Percentiles rank a stretch among this genome's conserved stretches.
Conservation (phyloP, 2,329 filamentous ascomycete genomes). For the Colletotrichum cuscutae region DNA sequence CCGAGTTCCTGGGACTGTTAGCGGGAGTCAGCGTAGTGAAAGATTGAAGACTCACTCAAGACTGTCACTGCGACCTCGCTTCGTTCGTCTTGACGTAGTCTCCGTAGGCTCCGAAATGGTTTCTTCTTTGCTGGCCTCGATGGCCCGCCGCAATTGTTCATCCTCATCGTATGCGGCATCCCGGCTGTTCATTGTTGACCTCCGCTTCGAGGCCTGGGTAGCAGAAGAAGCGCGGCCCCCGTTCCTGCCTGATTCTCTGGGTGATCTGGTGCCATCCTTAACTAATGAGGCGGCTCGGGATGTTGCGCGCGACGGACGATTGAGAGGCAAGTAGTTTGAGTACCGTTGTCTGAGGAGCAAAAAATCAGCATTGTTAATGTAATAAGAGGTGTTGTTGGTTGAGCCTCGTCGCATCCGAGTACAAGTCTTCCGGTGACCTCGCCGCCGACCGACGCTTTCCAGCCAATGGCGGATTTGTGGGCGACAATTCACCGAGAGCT, state of each 20-base stretch:
- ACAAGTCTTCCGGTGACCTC: neutral
- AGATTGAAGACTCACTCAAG: constrained; percentile 78
- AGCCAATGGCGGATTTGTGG: constrained; percentile 13
- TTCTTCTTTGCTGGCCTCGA: constrained; percentile 95
- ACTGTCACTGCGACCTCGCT: constrained; percentile 88
- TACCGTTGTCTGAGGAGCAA: constrained; percentile 66
- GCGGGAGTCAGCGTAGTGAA: constrained; percentile 2
- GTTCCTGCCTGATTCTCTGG: constrained; percentile 65
- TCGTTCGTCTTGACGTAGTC: constrained; percentile 70
- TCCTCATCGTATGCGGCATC: constrained; percentile 96
- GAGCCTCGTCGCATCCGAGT: neutral
- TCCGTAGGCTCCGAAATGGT: constrained; percentile 64
- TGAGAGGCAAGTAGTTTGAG: constrained; percentile 72
- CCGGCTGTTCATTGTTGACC: constrained; percentile 97
- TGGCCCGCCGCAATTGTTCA: constrained; percentile 85
- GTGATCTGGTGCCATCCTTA: constrained; percentile 69
- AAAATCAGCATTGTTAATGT: constrained; percentile 3
- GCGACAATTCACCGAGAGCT: constrained; percentile 12
- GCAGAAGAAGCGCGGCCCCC: constrained; percentile 59
- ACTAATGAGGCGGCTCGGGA: constrained; percentile 73
- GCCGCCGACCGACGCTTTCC: neutral
- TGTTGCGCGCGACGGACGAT: constrained; percentile 64
- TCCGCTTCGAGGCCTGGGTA: constrained; percentile 77
- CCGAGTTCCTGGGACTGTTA: constrained; percentile 67
- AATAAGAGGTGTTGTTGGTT: neutral